Conservation (phyloP, 2,329 filamentous ascomycete species). For the Microsporum canis region DNA sequence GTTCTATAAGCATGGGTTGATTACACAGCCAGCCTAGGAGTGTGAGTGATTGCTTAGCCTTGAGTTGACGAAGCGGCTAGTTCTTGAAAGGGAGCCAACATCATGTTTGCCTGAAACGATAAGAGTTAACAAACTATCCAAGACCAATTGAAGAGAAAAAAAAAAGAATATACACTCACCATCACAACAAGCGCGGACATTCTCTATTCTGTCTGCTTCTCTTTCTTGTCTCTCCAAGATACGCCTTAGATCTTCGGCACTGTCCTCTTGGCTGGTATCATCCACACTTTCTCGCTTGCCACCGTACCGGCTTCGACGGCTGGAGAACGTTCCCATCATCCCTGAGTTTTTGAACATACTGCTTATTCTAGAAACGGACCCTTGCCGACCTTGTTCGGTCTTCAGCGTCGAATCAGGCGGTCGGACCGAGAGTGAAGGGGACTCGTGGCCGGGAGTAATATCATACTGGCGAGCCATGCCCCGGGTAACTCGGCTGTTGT, state of each 20-base stretch:
- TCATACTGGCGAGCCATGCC: slow-evolving; percentile 48
- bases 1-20: not conserved
- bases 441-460: slow-evolving; percentile 27
- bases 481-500: slow-evolving; percentile 61
- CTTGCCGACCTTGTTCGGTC: slow-evolving; percentile 28
- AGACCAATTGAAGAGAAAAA: not conserved
- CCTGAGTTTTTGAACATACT: slow-evolving; percentile 37
- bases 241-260: slow-evolving; percentile 68
- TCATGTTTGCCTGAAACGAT: slow-evolving; percentile 57
- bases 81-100: slow-evolving; percentile 40
- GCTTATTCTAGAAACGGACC: slow-evolving; percentile 38
- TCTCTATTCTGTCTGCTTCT: slow-evolving; percentile 72
- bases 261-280: slow-evolving; percentile 46
- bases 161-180: slow-evolving; percentile 49
- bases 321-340: slow-evolving; percentile 42
- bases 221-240: slow-evolving; percentile 58
- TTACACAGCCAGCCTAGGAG: not conserved
- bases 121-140: slow-evolving; percentile 15
- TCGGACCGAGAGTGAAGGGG: slow-evolving; percentile 26
- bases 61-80: slow-evolving; percentile 30
- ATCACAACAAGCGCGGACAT: slow-evolving; percentile 94
- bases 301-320: slow-evolving; percentile 33
- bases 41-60: slow-evolving; percentile 18
- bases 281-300: slow-evolving; percentile 31
- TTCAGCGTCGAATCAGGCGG: slow-evolving; percentile 25